Base-by-base conservation (phyloP, 2,329 filamentous ascomycete genomes). In the Epichloe aotearoae region DNA sequence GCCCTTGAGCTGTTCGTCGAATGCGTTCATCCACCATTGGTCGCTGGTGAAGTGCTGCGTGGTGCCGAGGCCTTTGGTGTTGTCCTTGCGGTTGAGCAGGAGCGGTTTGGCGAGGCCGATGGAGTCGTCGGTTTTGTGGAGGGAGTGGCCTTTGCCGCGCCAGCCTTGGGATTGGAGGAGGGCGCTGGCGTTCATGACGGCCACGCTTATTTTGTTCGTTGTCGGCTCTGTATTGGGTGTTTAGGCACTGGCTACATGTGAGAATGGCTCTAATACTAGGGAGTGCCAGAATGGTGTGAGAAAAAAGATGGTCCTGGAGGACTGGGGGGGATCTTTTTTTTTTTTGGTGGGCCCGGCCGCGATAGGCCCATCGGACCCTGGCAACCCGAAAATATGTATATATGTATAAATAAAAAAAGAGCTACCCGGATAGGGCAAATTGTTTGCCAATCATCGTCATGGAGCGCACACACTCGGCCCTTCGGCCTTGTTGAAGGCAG, bases 1-100 rank as follows among this genome's bases (percentile, higher is more conserved):
- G 4, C 84, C 86, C 66, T 93, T 86, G 56, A 96, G 72, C 51
- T 90, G 89, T 64, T 89, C 83, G 67, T 97, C 91, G 58, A 95
- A 96, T 11, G 93, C 93, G 52, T 88, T 84, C 68, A 95, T 76
- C 93, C 93, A 98, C 93, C 93, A 98, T 65, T 95, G 89, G 63
- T 96, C 91, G 58, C 75, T 79, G 20, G 76, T 79, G 55, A 75
- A 75, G 55, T 81, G 77, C 52, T 75, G 73, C 65, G 87, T 88
- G 63, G 86, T 82, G 50, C 91, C 91, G 5, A 97, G 73, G 23
- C 91, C 91, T 49, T 86, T 75, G 30, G 78, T 84, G 66, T 95
- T 86, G 59, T 83, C 77, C 68, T 95, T 95, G 59, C 86, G 84
- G 53, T 85, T 82, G 51, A 95, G 77, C 38, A 95, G 80, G 30